Conservation (phyloP, 2,329 filamentous ascomycete species). For the Atkinsonella texensis region DNA sequence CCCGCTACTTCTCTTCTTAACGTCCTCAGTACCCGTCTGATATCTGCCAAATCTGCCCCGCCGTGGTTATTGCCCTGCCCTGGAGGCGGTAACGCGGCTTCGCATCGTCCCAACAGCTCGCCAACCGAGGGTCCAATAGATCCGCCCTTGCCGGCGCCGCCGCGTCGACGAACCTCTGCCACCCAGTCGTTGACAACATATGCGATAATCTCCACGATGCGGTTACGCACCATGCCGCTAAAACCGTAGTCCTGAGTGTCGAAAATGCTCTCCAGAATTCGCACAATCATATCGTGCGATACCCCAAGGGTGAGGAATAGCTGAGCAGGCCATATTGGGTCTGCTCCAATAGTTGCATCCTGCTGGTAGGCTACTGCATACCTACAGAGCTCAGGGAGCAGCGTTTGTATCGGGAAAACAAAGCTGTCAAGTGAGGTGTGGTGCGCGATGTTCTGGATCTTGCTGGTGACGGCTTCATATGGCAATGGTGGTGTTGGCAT, state of each 20-base stretch:
- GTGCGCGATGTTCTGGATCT: slow-evolving; percentile 52
- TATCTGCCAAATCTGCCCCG: slow-evolving; percentile 31
- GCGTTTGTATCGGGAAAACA: slow-evolving; percentile 49
- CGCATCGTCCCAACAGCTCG: slow-evolving; percentile 39
- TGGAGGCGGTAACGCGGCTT: slow-evolving; percentile 29
- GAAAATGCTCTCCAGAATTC: slow-evolving; percentile 44
- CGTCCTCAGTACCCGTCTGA: slow-evolving; percentile 29
- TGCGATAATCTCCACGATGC: slow-evolving; percentile 43
- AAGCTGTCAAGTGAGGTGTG: slow-evolving; percentile 53
- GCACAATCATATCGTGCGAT: slow-evolving; percentile 42
- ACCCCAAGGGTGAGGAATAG: slow-evolving; percentile 45
- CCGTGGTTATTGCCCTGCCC: slow-evolving; percentile 31
- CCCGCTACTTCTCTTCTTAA: slow-evolving; percentile 32
- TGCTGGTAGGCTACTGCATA: slow-evolving; percentile 49
- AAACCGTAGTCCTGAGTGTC: slow-evolving; percentile 49
- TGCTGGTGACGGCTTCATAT: slow-evolving; percentile 57
- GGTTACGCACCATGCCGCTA: slow-evolving; percentile 34
- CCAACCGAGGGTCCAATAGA: slow-evolving; percentile 31
- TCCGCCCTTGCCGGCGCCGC: slow-evolving; percentile 27
- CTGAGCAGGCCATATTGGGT: slow-evolving; percentile 44
- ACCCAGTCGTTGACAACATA: slow-evolving; percentile 37
- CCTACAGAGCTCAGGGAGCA: slow-evolving; percentile 50
- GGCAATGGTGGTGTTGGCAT: slow-evolving; percentile 37
- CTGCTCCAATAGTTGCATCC: slow-evolving; percentile 44
- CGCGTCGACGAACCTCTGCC: slow-evolving; percentile 35